Evolutionary conservation across 208 protist genomes (phyloP).

Genomic region (Histomonas meleagridis): DNA sequence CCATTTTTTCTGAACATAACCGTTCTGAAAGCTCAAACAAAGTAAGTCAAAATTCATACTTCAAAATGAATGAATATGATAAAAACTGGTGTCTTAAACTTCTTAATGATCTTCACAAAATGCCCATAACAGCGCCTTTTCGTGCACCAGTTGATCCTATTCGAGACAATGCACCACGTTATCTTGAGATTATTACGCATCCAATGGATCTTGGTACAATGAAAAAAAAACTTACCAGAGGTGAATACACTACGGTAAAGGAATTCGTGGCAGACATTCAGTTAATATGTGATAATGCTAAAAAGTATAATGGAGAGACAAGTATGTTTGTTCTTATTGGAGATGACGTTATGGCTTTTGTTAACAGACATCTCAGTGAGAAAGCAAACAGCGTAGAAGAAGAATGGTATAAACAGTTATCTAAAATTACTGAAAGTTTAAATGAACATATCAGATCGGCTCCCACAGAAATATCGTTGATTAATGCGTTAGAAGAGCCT

Average conservation of each 20-base stretch:
- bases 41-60: too few species aligned
- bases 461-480: not conserved
- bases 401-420: not conserved
- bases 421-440: not conserved
- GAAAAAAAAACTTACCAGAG: not conserved
- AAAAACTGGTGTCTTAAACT: not conserved
- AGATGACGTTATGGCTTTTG: not conserved
- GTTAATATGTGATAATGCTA: conserved; percentile 29
- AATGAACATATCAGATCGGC: not conserved
- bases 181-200: not conserved
- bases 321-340: conserved; percentile 3
- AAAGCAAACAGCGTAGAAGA: not conserved
- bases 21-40: too few species aligned
- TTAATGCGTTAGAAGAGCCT: not conserved
- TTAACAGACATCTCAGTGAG: not conserved
- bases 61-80: not conserved
- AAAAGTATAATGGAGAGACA: not conserved
- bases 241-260: not conserved
- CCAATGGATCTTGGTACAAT: conserved; percentile 31
- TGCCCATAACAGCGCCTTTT: not conserved
- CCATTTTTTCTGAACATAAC: too few species aligned
- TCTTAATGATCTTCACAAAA: not conserved
- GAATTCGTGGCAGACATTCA: not conserved
- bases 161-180: not conserved
- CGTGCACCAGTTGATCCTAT: not conserved